Evolutionary conservation across 1,284 basidiomycete genomes (phyloP).

Genomic region (Tetrapyrgos nigripes): DNA sequence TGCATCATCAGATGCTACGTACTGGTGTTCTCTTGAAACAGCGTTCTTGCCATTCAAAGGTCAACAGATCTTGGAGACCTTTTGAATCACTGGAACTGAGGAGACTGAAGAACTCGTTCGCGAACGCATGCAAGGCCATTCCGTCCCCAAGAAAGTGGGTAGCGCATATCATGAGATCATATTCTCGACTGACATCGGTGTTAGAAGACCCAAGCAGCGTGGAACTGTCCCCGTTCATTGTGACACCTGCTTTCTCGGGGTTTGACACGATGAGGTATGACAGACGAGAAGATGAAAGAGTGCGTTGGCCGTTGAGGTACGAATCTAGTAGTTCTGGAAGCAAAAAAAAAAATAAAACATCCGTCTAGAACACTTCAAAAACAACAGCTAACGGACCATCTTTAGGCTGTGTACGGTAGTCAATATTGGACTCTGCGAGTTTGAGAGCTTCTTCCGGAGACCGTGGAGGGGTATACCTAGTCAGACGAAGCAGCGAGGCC

Average conservation of each 20-base stretch:
- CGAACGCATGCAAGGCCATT: slow-evolving; percentile 78
- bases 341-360: neutral
- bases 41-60: slow-evolving; percentile 53
- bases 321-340: slow-evolving; percentile 62
- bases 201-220: neutral
- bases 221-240: neutral
- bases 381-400: slow-evolving; percentile 48
- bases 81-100: slow-evolving; percentile 45
- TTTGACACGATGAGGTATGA: slow-evolving; percentile 73
- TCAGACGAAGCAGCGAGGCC: neutral
- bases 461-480: slow-evolving; percentile 56
- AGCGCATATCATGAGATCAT: slow-evolving; percentile 69
- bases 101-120: slow-evolving; percentile 74
- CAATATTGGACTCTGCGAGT: slow-evolving; percentile 55
- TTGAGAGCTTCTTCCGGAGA: slow-evolving; percentile 51
- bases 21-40: slow-evolving; percentile 31
- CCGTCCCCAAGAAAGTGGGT: slow-evolving; percentile 82
- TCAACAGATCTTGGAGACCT: slow-evolving; percentile 50
- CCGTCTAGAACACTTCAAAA: neutral
- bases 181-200: slow-evolving; percentile 30
- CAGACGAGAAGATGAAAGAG: slow-evolving; percentile 71
- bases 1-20: neutral
- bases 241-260: slow-evolving; percentile 9
- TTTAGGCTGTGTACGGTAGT: slow-evolving; percentile 56
- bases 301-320: slow-evolving; percentile 78